Conservation (phyloP, 805 yeast genomes). For the Torulaspora quercuum region DNA sequence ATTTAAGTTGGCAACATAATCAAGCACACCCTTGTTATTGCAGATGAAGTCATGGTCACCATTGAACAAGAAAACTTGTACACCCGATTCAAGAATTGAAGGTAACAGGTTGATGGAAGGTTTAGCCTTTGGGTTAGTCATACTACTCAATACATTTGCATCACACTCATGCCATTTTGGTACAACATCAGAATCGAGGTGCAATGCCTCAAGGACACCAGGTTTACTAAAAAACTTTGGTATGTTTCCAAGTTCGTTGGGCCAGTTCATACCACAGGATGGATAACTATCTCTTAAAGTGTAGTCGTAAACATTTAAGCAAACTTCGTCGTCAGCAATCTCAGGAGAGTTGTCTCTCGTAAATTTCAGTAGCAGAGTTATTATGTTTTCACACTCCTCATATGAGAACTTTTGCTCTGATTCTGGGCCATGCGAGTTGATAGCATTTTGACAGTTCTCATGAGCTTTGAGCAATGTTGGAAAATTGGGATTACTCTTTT, state of each 20-base stretch:
- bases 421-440: slow-evolving; percentile 34
- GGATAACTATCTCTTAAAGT: slow-evolving; percentile 71
- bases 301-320: slow-evolving; percentile 82
- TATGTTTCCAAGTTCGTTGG: slow-evolving; percentile 55
- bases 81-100: slow-evolving; percentile 48
- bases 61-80: slow-evolving; percentile 69
- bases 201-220: slow-evolving; percentile 50
- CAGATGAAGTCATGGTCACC: slow-evolving; percentile 91
- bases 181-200: slow-evolving; percentile 42
- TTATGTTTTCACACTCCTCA: slow-evolving; percentile 45
- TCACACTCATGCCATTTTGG: slow-evolving; percentile 77
- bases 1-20: slow-evolving; percentile 54
- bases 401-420: slow-evolving; percentile 30
- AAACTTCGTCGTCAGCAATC: slow-evolving; percentile 40
- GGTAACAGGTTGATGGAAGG: slow-evolving; percentile 73
- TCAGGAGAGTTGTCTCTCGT: slow-evolving; percentile 26
- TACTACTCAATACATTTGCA: slow-evolving; percentile 48
- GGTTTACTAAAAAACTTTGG: slow-evolving; percentile 49
- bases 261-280: slow-evolving; percentile 92
- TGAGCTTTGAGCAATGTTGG: slow-evolving; percentile 46
- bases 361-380: slow-evolving; percentile 32
- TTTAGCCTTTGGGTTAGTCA: slow-evolving; percentile 50
- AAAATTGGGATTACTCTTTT: slow-evolving; percentile 41
- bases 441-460: slow-evolving; percentile 56
- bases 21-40: slow-evolving; percentile 72